Evolutionary conservation across 225 moss, liverwort and hornwort species (phyloP), one percentile per base, ranked within the genome.

Genomic region (Sphagnum tenellum): DNA sequence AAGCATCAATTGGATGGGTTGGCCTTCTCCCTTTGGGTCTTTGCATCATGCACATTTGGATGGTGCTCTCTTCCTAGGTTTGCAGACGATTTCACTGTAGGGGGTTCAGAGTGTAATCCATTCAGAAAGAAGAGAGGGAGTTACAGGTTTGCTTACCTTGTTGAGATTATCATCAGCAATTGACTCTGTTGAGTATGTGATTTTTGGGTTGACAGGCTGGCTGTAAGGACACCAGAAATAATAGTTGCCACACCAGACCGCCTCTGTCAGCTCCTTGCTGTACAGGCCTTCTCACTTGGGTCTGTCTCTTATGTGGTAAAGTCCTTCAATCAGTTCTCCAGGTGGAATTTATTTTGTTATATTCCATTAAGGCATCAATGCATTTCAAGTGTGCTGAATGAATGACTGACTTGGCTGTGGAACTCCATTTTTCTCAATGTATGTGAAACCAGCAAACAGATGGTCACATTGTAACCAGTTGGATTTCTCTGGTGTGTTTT

Each of bases 231-330:
- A 63, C 89, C 90, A 70, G 93, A 93, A n/a, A 71, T 90, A 47
- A 50, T 98, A 12, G 81, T 98, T 55, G 89, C 89, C 59, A 90
- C 98, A 60, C 90, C 90, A 12, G 86, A 82, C 62, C 85, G 98
- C 59, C 86, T 98, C 10, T 68, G 73, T 61, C 73, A 84, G 52
- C 67, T 98, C 67, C 74, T 93, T 66, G 71, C 65, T 57, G 60
- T 74, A 13, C 14, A 74, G 29, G 84, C 81, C n/a, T 9, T 93
- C 57, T 66, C 57, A 59, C 73, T 98, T 53, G 78, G 82, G 60
- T 67, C 72, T 13, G 74, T 90, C 53, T 87, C 90, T 3, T 78
- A 87, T 51, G 74, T 89, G 83, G 98, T 89, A 79, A 58, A 75
- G 56, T 59, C 12, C 51, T 13, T 53, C 29, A 1, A 29, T 29